Evolutionary conservation across 495 filamentous ascomycete species (phyloP), one percentile per base, ranked within the genome.

Genomic region (Apodospora peruviana): DNA sequence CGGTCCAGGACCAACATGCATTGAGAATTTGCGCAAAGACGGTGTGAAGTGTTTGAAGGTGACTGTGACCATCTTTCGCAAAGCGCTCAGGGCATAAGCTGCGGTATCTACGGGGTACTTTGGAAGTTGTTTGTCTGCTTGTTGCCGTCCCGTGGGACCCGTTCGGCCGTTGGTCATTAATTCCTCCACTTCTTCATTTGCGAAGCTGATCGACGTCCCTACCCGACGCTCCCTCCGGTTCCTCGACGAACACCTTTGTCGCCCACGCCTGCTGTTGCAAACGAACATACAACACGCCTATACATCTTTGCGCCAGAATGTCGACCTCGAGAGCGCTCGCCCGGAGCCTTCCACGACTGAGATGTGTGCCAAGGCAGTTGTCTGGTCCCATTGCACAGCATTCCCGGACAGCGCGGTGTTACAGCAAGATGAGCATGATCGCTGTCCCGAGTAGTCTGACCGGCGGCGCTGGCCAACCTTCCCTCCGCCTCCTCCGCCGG

Each of bases 371-470:
- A 18, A 53, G 36, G 38, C 53, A 45, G 22, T 37, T 47, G 18
- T 35, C 56, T 19, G 20, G 47, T 20, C 25, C 46, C 25, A 44
- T 55, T 35, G 54, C 51, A 52, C 61, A 56, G 17, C 48, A 59
- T n/a, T n/a, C n/a, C n/a, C 43, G 43, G 32, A 34, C 51, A 57
- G 37, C 38, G 18, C 51, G 56, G 45, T 52, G 49, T 40, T 55
- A 56, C 50, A 61, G 54, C 50, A 50, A 50, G 27, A 12, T 45
- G 7, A 43, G 39, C 50, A 45, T 43, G 39, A 50, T 50, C 18
- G 44, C 44, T 27, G 22, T 38, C 10, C 25, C 49, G 19, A 36
- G 21, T 32, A 45, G 35, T 16, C 14, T 11, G 5, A 23, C 45
- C 5, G 17, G 24, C 14, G 14, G 35, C 11, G 36, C 36, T 17